phyloP scores from a whole-genome alignment of 352 stramenopile genomes.

The Globisporangium cystogenes region DNA sequence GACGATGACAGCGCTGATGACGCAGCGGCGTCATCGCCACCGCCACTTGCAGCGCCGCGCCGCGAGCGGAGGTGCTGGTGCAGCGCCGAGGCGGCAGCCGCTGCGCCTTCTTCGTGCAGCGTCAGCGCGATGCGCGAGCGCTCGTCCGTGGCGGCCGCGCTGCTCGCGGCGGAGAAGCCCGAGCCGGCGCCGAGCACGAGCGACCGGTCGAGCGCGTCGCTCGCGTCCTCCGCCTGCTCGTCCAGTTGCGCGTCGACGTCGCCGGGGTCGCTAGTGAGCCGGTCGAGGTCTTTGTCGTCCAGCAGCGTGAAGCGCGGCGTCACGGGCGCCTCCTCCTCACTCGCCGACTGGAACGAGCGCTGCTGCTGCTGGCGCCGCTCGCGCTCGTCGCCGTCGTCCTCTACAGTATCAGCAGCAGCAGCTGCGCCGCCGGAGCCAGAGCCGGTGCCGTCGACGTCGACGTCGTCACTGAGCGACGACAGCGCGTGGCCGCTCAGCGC shows the following conservation, averaged over 20 bases:
- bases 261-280: conserved; percentile 6
- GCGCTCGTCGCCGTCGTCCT: not conserved
- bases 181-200: conserved; percentile 32
- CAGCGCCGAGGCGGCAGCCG: conserved; percentile 4
- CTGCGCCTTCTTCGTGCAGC: conserved; percentile 5
- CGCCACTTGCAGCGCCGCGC: conserved; percentile 11
- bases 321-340: conserved; percentile 20
- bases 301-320: conserved; percentile 59
- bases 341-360: conserved; percentile 13
- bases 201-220: conserved; percentile 47
- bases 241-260: conserved; percentile 1
- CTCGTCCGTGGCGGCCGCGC: conserved; percentile 1
- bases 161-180: conserved; percentile 16
- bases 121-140: conserved; percentile 9
- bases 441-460: conserved; percentile 17
- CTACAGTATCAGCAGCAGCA: not conserved
- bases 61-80: conserved; percentile 6
- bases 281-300: conserved; percentile 43
- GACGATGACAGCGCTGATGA: conserved; percentile 5
- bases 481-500: conserved; percentile 29
- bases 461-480: conserved; percentile 26
- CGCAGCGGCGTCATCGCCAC: not conserved
- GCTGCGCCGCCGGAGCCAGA: not conserved
- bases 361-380: too few relatives aligned
- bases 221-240: conserved; percentile 2